phyloP scores from a whole-genome alignment of 768 basidiomycete species.

The Tephrocybe sp. region DNA sequence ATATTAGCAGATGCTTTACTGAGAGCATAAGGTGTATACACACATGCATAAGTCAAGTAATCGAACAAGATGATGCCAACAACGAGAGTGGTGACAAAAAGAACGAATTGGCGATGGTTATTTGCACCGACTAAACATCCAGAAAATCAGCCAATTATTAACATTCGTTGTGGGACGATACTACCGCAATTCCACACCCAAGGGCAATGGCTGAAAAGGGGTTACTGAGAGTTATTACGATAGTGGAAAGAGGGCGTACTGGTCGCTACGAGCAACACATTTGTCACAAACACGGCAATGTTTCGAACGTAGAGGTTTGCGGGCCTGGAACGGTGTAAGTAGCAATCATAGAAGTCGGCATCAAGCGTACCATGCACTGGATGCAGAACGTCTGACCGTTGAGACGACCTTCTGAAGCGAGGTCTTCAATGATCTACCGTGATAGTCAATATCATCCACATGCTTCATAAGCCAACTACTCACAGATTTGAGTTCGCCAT shows the following conservation, averaged over 20 bases:
- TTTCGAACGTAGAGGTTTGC: constrained; percentile 90
- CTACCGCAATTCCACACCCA: constrained; percentile 99
- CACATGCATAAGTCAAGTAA: constrained; percentile 81
- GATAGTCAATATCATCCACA: neutral
- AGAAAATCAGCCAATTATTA: neutral
- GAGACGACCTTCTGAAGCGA: constrained; percentile 82
- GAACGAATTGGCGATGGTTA: constrained; percentile 93
- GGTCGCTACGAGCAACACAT: constrained; percentile 89
- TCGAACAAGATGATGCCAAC: constrained; percentile 80
- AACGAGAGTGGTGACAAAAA: constrained; percentile 90
- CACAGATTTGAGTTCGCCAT: constrained; percentile 86
- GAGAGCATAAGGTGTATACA: constrained; percentile 28
- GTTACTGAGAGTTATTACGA: constrained; percentile 3
- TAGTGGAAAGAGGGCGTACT: constrained; percentile 52
- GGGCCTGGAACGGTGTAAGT: constrained; percentile 45
- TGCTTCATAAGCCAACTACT: constrained; percentile 24
- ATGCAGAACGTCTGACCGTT: constrained; percentile 98
- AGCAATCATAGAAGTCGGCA: neutral
- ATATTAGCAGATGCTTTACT: neutral
- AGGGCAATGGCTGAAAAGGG: constrained; percentile 78
- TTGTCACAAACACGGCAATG: constrained; percentile 92
- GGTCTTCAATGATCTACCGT: constrained; percentile 82
- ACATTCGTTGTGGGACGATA: constrained; percentile 25
- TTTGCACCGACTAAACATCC: constrained; percentile 71
- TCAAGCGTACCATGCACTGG: constrained; percentile 76